Conservation (phyloP, 2,329 filamentous ascomycete species). For the Hymenoscyphus albidus region DNA sequence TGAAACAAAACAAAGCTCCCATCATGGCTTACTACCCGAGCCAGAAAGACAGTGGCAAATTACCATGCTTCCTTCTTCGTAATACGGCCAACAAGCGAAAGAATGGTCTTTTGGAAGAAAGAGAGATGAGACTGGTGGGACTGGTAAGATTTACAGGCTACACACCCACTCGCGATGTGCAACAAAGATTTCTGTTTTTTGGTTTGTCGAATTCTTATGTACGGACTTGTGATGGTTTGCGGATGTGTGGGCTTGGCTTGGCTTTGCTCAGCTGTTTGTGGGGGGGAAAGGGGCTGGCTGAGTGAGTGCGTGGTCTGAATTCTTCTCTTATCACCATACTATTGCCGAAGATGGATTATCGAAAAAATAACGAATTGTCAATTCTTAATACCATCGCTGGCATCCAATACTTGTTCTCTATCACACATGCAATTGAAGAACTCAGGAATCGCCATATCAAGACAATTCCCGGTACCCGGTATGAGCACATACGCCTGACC, state of each 20-base stretch:
- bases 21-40: not conserved
- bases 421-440: too few species aligned
- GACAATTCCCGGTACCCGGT: not conserved
- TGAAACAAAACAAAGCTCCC: not conserved
- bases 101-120: not conserved
- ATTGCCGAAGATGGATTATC: not conserved
- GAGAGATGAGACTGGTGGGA: not conserved
- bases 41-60: not conserved
- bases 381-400: not conserved
- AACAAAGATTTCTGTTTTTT: not conserved
- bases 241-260: not conserved
- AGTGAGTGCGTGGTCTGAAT: not conserved
- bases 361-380: not conserved
- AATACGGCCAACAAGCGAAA: not conserved
- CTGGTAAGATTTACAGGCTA: not conserved
- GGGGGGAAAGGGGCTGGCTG: not conserved
- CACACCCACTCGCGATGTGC: not conserved
- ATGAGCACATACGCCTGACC: not conserved
- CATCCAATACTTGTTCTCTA: not conserved
- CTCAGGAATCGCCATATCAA: not conserved
- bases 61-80: not conserved
- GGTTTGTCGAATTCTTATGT: not conserved
- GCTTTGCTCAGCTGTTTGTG: not conserved
- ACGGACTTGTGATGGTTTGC: not conserved
- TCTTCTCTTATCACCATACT: not conserved